Evolutionary conservation across 2,329 filamentous ascomycete genomes (phyloP).

Genomic region (Cladophialophora bantiana): DNA sequence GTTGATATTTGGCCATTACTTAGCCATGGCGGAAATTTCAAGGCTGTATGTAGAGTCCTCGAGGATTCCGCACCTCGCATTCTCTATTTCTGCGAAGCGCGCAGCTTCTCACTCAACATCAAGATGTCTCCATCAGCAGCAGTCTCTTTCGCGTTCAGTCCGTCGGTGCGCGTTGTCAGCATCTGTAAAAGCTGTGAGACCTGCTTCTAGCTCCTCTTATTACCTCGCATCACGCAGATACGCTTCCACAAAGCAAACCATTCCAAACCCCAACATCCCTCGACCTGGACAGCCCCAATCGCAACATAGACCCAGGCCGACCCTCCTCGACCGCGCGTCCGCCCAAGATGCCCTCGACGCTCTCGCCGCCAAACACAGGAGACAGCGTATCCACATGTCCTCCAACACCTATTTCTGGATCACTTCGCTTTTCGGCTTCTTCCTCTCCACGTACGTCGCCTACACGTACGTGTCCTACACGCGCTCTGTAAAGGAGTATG

Average conservation of each 20-base stretch:
- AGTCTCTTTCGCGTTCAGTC: background rate
- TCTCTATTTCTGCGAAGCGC: slow-evolving; percentile 31
- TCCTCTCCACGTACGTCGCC: slow-evolving; percentile 52
- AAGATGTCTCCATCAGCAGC: slow-evolving; percentile 1
- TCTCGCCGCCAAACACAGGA: slow-evolving; percentile 21
- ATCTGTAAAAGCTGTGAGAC: background rate
- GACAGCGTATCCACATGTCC: slow-evolving; percentile 40
- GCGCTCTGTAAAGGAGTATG: slow-evolving; percentile 43
- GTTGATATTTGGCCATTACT: background rate
- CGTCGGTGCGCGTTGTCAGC: background rate
- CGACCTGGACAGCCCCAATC: background rate
- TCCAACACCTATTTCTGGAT: slow-evolving; percentile 46
- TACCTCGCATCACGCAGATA: slow-evolving; percentile 5
- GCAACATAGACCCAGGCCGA: slow-evolving; percentile 5
- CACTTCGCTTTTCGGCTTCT: slow-evolving; percentile 49
- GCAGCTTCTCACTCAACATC: slow-evolving; percentile 9
- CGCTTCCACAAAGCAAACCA: slow-evolving; percentile 19
- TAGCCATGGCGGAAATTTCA: slow-evolving; percentile 15
- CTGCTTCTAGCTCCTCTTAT: background rate
- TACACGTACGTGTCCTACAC: slow-evolving; percentile 54
- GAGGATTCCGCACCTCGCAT: slow-evolving; percentile 34
- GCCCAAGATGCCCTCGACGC: slow-evolving; percentile 36
- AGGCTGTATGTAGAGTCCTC: slow-evolving; percentile 24
- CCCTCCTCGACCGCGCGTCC: slow-evolving; percentile 23
- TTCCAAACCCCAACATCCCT: slow-evolving; percentile 29